Evolutionary conservation across 1,284 basidiomycete genomes (phyloP).

Genomic region (Microbotryum intermedium): DNA sequence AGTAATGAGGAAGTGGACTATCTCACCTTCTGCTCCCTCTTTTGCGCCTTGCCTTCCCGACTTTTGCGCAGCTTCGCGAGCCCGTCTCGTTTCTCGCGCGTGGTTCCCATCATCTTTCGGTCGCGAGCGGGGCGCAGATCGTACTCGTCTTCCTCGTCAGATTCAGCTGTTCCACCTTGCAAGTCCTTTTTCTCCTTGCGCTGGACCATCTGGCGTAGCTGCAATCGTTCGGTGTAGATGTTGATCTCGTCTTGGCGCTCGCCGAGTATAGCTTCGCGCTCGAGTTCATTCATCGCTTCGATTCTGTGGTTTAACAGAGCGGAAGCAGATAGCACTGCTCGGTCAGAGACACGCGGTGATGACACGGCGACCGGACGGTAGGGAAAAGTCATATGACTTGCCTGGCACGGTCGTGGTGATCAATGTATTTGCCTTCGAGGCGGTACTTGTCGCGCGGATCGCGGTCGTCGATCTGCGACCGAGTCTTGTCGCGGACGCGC

Average conservation of each 20-base stretch:
- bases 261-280: constrained; percentile 76
- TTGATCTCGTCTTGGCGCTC: constrained; percentile 72
- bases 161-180: constrained; percentile 40
- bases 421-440: constrained; percentile 77
- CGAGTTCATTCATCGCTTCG: constrained; percentile 69
- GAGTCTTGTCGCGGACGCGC: neutral
- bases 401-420: constrained; percentile 65
- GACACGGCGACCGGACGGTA: neutral
- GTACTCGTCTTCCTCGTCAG: constrained; percentile 2
- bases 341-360: constrained; percentile 23
- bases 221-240: constrained; percentile 1
- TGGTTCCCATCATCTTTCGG: constrained; percentile 58
- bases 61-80: constrained; percentile 74
- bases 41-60: constrained; percentile 51
- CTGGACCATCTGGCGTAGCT: constrained; percentile 34
- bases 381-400: constrained; percentile 47
- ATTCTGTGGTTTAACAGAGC: constrained; percentile 49
- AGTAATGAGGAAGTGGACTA: constrained; percentile 11
- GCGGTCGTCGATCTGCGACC: constrained; percentile 16
- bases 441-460: constrained; percentile 51
- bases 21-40: constrained; percentile 34
- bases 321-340: constrained; percentile 1
- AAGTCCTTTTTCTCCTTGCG: constrained; percentile 64
- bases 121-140: constrained; percentile 4
- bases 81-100: constrained; percentile 70